phyloP scores from a whole-genome alignment of 371 early-diverging fungal species.

The Chytridium lagenaria region DNA sequence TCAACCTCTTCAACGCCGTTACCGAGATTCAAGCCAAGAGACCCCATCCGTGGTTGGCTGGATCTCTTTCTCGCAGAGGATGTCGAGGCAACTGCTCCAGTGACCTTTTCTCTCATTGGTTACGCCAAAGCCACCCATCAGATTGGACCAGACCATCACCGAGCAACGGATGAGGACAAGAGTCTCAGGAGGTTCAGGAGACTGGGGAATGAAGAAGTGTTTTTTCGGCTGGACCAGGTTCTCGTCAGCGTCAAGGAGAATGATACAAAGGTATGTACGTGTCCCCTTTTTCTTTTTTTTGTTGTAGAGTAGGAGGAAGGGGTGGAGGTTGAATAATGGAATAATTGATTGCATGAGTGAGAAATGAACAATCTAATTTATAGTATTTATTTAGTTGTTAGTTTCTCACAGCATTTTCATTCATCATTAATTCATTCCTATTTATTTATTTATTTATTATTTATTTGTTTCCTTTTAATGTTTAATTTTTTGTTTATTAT shows the following conservation, averaged over 20 bases:
- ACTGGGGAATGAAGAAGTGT: background rate
- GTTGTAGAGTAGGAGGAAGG: no score
- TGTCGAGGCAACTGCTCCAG: background rate
- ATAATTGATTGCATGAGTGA: no score
- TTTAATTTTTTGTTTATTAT: no score
- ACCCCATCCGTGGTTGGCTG: constrained; percentile 6
- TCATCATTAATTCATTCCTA: no score
- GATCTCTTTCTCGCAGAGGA: constrained; percentile 4
- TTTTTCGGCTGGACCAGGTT: constrained; percentile 2
- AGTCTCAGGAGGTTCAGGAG: background rate
- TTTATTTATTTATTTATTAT: no score
- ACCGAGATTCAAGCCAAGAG: background rate
- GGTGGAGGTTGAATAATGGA: no score
- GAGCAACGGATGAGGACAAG: background rate
- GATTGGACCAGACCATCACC: background rate
- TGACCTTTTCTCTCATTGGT: constrained; percentile 9
- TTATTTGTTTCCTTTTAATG: no score
- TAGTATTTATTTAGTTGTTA: no score
- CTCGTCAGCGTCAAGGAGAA: background rate
- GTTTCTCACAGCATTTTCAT: background rate
- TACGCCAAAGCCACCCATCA: background rate
- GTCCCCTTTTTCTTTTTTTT: no score
- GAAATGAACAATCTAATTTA: no score
- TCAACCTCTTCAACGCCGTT: background rate
- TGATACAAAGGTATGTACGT: constrained; percentile 4